phyloP scores from a whole-genome alignment of 768 basidiomycete genomes.

The Psilocybe cyanescens region DNA sequence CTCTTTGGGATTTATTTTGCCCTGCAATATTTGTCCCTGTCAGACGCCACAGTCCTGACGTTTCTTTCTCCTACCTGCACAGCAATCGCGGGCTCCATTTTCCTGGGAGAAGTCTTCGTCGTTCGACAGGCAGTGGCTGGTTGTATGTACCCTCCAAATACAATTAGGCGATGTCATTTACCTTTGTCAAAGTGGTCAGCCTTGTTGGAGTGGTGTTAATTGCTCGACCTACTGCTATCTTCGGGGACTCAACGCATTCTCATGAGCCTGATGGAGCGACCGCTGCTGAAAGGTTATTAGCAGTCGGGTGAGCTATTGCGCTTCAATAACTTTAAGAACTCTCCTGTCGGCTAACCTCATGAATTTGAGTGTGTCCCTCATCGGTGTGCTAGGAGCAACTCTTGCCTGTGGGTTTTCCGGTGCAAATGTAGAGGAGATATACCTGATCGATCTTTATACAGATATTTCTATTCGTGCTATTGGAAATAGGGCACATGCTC shows the following conservation, averaged over 20 bases:
- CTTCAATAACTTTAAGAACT: too few species aligned
- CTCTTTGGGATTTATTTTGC: constrained; percentile 69
- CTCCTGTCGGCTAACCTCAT: background rate
- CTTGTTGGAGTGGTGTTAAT: constrained; percentile 81
- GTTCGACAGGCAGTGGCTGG: constrained; percentile 55
- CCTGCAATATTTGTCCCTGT: constrained; percentile 73
- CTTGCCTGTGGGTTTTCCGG: constrained; percentile 61
- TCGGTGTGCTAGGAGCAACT: constrained; percentile 67
- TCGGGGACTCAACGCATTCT: constrained; percentile 42
- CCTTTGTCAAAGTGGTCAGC: constrained; percentile 51
- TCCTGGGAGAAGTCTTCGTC: constrained; percentile 59
- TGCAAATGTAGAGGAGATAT: background rate
- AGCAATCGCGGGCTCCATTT: constrained; percentile 60
- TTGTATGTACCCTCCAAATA: constrained; percentile 28
- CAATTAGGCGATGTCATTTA: background rate
- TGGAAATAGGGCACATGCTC: constrained; percentile 71
- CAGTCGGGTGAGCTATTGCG: constrained; percentile 29
- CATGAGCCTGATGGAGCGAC: background rate
- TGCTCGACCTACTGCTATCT: constrained; percentile 75
- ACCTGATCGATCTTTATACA: constrained; percentile 11
- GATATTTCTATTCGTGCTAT: constrained; percentile 59
- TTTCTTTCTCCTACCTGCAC: constrained; percentile 74
- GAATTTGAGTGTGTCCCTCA: constrained; percentile 51
- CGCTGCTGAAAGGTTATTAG: constrained; percentile 49
- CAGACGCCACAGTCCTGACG: constrained; percentile 75